These are phyloP conservation scores for Pseudogymnoascus sp. DNA, from an alignment of 2,329 filamentous ascomycete species.

Conservation along the genomic window DNA sequence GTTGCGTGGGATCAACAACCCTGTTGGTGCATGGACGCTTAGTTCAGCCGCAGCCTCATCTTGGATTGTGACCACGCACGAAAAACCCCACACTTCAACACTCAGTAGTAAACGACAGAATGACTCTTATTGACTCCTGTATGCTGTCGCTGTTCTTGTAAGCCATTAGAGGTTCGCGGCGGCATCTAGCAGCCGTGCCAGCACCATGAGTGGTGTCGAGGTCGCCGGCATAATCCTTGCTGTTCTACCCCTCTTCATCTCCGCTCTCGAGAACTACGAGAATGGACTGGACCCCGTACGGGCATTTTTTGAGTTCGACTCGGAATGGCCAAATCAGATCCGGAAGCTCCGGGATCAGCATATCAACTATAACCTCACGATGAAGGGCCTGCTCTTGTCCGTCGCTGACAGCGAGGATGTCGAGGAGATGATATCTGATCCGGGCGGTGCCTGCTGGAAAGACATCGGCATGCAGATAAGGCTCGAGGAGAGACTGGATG, in stretches of 20 bases:
- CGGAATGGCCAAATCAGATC: neutral
- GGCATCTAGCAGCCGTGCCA: neutral
- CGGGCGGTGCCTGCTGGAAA: neutral
- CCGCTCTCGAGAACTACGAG: conserved; percentile 9
- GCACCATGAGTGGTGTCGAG: conserved; percentile 8
- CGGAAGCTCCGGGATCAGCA: neutral
- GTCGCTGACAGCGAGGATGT: neutral
- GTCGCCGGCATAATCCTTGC: conserved; percentile 4
- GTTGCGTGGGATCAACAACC: neutral
- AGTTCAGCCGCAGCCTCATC: conserved; percentile 7
- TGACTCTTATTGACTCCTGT: neutral
- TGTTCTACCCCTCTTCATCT: conserved; percentile 10
- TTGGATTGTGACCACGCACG: neutral
- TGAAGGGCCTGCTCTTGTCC: neutral
- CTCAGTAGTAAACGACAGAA: conserved; percentile 1
- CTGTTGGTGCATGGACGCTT: neutral
- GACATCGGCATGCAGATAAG: neutral
- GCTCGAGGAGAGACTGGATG: neutral
- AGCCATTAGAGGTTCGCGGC: neutral
- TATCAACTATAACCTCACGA: neutral
- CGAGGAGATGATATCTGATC: neutral
- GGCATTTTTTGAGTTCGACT: neutral
- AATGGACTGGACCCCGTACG: neutral
- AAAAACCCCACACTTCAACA: neutral
- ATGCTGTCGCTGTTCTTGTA: neutral